Base-by-base conservation (phyloP, 2,329 filamentous ascomycete genomes). In the Ascosphaera apis region DNA sequence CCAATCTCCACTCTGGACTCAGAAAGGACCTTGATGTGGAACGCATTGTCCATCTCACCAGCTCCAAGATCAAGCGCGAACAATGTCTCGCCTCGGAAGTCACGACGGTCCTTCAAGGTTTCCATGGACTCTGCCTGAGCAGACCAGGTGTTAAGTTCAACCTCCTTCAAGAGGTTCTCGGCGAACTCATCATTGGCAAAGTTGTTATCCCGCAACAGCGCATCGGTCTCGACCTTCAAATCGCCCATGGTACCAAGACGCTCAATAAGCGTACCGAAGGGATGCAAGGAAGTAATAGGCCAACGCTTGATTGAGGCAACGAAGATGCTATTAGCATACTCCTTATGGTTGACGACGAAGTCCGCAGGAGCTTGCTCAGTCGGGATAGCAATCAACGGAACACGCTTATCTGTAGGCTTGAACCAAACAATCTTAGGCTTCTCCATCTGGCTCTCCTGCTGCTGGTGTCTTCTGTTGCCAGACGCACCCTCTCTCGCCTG, bases 391-490 rank as follows among this genome's bases (percentile, higher is more conserved):
- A 98, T 98, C 44, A 98, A 66, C 35, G 88, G 88, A 34, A 98
- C 88, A 51, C 88, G 82, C 69, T 98, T 95, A 60, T 98, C 88
- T 1, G 88, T 98, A 39, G 88, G 88, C 66, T 98, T 98, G 65
- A 98, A 98, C 88, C 88, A 98, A 31, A 98, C 88, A 58, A 98
- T 98, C 72, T 98, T 98, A 43, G 88, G 88, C 61, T 93, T 93
- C 44, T 98, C 88, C 53, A 91, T 83, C 43, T 80, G 72, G 37
- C 84, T 80, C 44, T 77, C 75, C 41, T 84, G 80, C 44, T 88
- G 75, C 36, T 75, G 69, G 41, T 68, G 69, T 11, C 21, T 25
- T 5, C 6, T 6, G 42, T 77, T 74, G 37, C 61, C 60, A 43
- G 68, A 67, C 44, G 64, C 67, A 42, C 84, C 86, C 53, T 95